phyloP scores from a whole-genome alignment of 1,284 basidiomycete species.

The Neolentinus lepideus region DNA sequence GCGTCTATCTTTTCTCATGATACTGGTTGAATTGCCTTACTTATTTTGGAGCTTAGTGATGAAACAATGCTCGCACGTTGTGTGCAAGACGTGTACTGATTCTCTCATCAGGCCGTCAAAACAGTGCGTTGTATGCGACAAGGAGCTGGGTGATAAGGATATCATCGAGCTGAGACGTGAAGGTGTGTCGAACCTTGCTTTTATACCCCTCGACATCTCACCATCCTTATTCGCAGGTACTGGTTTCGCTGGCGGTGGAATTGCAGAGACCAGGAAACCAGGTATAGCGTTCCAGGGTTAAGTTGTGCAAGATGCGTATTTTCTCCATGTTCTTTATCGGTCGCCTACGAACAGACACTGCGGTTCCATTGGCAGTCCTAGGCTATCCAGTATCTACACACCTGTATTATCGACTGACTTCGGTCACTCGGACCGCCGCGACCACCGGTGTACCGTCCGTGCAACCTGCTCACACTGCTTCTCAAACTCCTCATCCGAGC shows the following conservation, averaged over 20 bases:
- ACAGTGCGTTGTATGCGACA: conserved; percentile 82
- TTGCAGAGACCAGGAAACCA: conserved; percentile 73
- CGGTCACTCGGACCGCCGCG: no score
- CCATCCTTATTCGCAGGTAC: conserved; percentile 54
- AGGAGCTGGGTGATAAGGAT: conserved; percentile 50
- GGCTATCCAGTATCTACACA: background rate
- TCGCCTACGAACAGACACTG: background rate
- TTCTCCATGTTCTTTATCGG: background rate
- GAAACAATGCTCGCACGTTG: conserved; percentile 79
- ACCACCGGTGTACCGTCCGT: background rate
- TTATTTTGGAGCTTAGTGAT: conserved; percentile 38
- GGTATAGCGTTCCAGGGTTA: conserved; percentile 77
- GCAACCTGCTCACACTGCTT: background rate
- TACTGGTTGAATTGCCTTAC: background rate
- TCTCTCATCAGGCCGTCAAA: conserved; percentile 68
- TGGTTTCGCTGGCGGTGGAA: conserved; percentile 84
- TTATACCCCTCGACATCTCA: background rate
- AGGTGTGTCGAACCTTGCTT: conserved; percentile 38
- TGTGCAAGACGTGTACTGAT: conserved; percentile 83
- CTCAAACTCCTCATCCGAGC: background rate
- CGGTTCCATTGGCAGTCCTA: background rate
- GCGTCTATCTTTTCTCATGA: conserved; percentile 23
- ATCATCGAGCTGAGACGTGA: conserved; percentile 76
- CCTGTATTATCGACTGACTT: no score
- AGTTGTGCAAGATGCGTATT: background rate